Conservation (phyloP, 306 rosid species). For the Pachyrhizus erosus region DNA sequence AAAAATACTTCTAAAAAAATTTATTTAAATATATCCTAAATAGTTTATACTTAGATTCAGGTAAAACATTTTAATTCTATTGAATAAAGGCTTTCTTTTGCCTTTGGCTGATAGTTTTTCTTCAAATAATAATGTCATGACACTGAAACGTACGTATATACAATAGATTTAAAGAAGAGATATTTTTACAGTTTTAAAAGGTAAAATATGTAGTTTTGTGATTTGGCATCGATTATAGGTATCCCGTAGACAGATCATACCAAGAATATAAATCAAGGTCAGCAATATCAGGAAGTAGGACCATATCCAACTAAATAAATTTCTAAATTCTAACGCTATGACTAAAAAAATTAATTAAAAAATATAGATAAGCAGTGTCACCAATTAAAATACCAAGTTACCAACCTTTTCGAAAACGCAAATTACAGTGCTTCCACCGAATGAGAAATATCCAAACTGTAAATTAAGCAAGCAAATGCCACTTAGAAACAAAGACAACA, state of each 20-base stretch:
- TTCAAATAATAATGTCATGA: too few species aligned
- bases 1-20: too few species aligned
- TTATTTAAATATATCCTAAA: too few species aligned
- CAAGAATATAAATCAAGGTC: not conserved
- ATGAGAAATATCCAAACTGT: slow-evolving; percentile 97
- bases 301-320: slow-evolving; percentile 9
- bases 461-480: slow-evolving; percentile 39
- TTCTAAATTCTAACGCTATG: slow-evolving; percentile 13
- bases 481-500: slow-evolving; percentile 40
- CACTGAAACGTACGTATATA: too few species aligned
- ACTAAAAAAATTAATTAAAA: not conserved
- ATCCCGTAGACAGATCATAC: not conserved
- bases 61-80: not conserved
- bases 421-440: slow-evolving; percentile 97
- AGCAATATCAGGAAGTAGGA: slow-evolving; percentile 10
- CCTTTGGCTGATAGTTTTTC: not conserved
- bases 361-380: slow-evolving; percentile 6
- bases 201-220: too few species aligned
- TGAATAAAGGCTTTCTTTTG: not conserved
- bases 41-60: not conserved
- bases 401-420: slow-evolving; percentile 91
- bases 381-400: slow-evolving; percentile 34
- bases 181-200: too few species aligned
- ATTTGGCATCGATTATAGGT: not conserved
- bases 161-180: too few species aligned